These are phyloP conservation scores for Spizellomyces punctatus DNA, from an alignment of 192 early-diverging fungal species.

Conservation along the genomic window DNA sequence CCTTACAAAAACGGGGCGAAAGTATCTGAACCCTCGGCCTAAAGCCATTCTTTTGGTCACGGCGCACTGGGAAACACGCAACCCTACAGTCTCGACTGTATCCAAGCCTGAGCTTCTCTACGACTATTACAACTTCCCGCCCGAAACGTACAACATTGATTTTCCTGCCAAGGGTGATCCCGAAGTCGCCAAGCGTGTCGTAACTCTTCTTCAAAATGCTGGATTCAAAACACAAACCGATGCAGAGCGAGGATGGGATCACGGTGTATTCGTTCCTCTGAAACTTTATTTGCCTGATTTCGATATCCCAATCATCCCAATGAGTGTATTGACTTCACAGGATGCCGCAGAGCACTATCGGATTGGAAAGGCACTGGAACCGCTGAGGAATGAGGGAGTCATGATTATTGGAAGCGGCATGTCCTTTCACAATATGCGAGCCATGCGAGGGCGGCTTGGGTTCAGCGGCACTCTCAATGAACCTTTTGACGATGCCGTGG, in stretches of 20 bases:
- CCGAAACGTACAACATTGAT: slow-evolving; percentile 45
- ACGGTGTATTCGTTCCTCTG: slow-evolving; percentile 59
- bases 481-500: slow-evolving; percentile 26
- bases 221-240: slow-evolving; percentile 37
- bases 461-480: slow-evolving; percentile 14
- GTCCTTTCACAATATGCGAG: slow-evolving; percentile 29
- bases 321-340: slow-evolving; percentile 42
- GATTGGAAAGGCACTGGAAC: slow-evolving; percentile 45
- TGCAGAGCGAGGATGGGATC: slow-evolving; percentile 50
- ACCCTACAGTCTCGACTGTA: slow-evolving; percentile 20
- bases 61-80: slow-evolving; percentile 56
- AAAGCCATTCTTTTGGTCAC: slow-evolving; percentile 45
- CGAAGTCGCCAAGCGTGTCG: slow-evolving; percentile 43
- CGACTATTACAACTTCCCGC: slow-evolving; percentile 60
- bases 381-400: slow-evolving; percentile 48
- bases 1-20: slow-evolving; percentile 10
- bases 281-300: slow-evolving; percentile 33
- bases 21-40: slow-evolving; percentile 14
- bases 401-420: slow-evolving; percentile 55
- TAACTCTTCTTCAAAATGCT: slow-evolving; percentile 22
- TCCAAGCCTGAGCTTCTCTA: slow-evolving; percentile 41
- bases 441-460: slow-evolving; percentile 5
- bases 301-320: slow-evolving; percentile 49
- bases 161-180: slow-evolving; percentile 47
- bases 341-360: slow-evolving; percentile 34